phyloP scores from a whole-genome alignment of 1,284 basidiomycete species.

The Fomitopsis schrenkii region DNA sequence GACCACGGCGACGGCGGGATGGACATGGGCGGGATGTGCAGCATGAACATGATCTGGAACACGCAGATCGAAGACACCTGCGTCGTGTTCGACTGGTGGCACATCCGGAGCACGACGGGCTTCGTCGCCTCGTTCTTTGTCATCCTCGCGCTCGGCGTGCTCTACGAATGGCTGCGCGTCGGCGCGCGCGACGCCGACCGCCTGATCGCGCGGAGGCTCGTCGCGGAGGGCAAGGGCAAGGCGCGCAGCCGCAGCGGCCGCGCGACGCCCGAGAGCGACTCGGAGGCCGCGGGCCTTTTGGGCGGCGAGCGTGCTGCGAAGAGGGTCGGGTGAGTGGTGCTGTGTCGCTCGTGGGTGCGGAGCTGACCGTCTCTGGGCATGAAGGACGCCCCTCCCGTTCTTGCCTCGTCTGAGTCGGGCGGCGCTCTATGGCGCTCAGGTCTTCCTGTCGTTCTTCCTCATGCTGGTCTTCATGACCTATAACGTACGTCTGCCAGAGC shows the following conservation, averaged over 20 bases:
- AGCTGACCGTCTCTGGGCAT: slow-evolving; percentile 3
- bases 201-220: slow-evolving; percentile 47
- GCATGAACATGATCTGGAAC: slow-evolving; percentile 44
- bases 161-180: slow-evolving; percentile 71
- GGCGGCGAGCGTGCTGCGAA: slow-evolving; percentile 40
- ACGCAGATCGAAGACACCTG: slow-evolving; percentile 72
- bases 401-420: slow-evolving; percentile 55
- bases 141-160: slow-evolving; percentile 61
- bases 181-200: slow-evolving; percentile 56
- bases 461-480: slow-evolving; percentile 90
- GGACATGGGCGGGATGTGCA: slow-evolving; percentile 24
- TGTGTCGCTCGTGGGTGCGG: not conserved
- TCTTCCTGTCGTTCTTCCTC: slow-evolving; percentile 79
- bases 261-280: slow-evolving; percentile 36
- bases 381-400: slow-evolving; percentile 46
- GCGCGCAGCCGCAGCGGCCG: slow-evolving; percentile 36
- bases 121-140: slow-evolving; percentile 61
- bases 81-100: slow-evolving; percentile 72
- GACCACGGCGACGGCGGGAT: slow-evolving; percentile 49
- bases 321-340: slow-evolving; percentile 37
- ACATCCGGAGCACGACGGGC: slow-evolving; percentile 49
- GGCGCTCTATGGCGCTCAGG: slow-evolving; percentile 56
- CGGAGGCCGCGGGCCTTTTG: slow-evolving; percentile 53
- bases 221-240: slow-evolving; percentile 43
- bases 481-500: slow-evolving; percentile 51